Base-by-base conservation (phyloP, 1,284 basidiomycete genomes). In the Salmacisia buchloeana region DNA sequence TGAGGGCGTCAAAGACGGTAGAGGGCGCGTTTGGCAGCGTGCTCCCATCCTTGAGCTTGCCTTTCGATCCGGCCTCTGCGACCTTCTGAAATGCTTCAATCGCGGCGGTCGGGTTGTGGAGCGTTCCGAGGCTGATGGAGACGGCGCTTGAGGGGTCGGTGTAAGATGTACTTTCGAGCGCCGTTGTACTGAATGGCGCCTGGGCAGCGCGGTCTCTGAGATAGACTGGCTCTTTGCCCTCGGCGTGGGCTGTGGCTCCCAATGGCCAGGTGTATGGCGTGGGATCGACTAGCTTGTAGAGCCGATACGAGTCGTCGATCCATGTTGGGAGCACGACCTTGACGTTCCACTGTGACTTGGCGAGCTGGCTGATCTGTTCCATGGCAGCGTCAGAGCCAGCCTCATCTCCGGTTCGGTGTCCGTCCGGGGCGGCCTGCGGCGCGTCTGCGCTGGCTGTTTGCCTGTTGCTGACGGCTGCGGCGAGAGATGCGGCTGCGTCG, bases 291-390 rank as follows among this genome's bases (percentile, higher is more conserved):
- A 84, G 81, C 25, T 83, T 81, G 1, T 87, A 86, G 7, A 90
- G 81, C 25, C 86, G 83, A 41, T 91, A 84, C 12, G 85, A 85
- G 68, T 92, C 90, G 69, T 91, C 88, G 69, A 91, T 90, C 89
- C 89, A 92, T 69, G 90, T 89, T 0, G 89, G 89, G 0, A 89
- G 83, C 7, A 91, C 74, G 21, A 89, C 82, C 64, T 84, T 85
- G 70, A 90, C 84, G 18, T 86, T 62, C 82, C 79, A 2, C 12
- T 83, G 76, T 60, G 84, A 83, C 74, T 83, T 85, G 65, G 86
- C 83, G 71, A 89, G 29, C 13, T 54, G 9, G 3, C 29, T 54
- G 15, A 33, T 15, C 15, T 54, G 49, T 13, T 27, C n/a, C 25
- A 54, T 80, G 2, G 87, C 88, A 0, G 85, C 86, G 27, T 83